Base-by-base conservation (phyloP, 139 green algal species). In the Pleodorina starrii region DNA sequence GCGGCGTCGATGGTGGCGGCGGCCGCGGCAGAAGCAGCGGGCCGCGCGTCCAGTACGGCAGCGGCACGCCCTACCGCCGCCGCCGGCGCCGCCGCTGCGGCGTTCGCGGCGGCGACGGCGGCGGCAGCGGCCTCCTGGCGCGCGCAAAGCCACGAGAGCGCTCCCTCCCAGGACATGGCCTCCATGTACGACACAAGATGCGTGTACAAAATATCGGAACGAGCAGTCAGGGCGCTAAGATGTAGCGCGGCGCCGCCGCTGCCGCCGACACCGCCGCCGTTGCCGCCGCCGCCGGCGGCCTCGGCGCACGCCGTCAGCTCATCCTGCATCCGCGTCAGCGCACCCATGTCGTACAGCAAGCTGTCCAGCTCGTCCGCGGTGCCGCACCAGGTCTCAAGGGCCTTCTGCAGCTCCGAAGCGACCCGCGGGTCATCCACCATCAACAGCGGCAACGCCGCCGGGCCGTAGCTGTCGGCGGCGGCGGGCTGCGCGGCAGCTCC, bases 401-500 rank as follows among this genome's bases (percentile, higher is more conserved):
- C 50, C 48, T 5, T n/a, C 46, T 84, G 76, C 21, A 84, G 50
- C 76, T 84, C 76, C 32, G 32, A 12, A 2, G 48, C 50, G 48
- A 84, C 76, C 48, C 50, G 48, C 9, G 76, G 32, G 50, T 84
- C 76, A 19, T 50, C 76, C 76, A 84, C 76, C 32, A 84, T n/a
- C 35, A 84, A 17, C 48, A 84, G 23, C 23, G 76, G 76, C 50
- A 84, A 32, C 46, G 21, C 76, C 32, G 76, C 5, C 68, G 68
- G 35, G n/a, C 46, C 32, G 21, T 21, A 32, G 6, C 29, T 3
- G n/a, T 7, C 44, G 17, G 75, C 75, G 25, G 46, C 68, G 19
- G 25, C 35, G 19, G 36, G 16, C 14, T 43, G 16, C 68, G 68
- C 46, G 2, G 27, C 35, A 23, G 14, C 29, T 29, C 46, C 75